These are phyloP conservation scores for Austropuccinia psidii DNA, from an alignment of 1,284 basidiomycete genomes.

Conservation along the genomic window DNA sequence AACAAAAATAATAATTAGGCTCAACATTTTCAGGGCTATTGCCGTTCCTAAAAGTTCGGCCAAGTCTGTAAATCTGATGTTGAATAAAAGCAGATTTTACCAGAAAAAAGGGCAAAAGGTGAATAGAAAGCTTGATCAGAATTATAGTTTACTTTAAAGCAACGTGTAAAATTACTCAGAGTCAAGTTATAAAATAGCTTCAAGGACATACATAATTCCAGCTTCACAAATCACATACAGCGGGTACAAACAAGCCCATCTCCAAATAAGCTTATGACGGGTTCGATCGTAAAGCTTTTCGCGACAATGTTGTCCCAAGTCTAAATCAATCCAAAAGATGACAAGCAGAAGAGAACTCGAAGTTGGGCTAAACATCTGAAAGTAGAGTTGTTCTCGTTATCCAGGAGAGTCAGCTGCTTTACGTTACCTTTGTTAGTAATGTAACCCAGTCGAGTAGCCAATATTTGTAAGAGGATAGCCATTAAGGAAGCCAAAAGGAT, in stretches of 20 bases:
- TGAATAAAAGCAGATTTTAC: not conserved
- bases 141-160: no score
- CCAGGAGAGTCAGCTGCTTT: not conserved
- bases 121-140: not conserved
- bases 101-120: not conserved
- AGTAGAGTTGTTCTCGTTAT: not conserved
- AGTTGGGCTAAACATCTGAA: conserved; percentile 35
- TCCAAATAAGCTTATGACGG: conserved; percentile 56
- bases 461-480: conserved; percentile 48
- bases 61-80: conserved; percentile 51
- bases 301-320: conserved; percentile 44
- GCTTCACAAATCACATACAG: conserved; percentile 59
- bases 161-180: no score
- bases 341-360: conserved; percentile 43
- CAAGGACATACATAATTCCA: conserved; percentile 68
- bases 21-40: conserved; percentile 63
- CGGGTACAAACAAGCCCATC: conserved; percentile 63
- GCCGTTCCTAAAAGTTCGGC: conserved; percentile 66
- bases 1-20: conserved; percentile 17
- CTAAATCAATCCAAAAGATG: not conserved
- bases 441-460: conserved; percentile 53
- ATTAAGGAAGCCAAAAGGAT: conserved; percentile 54
- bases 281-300: conserved; percentile 57
- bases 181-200: no score
- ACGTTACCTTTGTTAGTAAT: conserved; percentile 49